These are phyloP conservation scores for Sutorius australiensis DNA, from an alignment of 768 basidiomycete genomes.

Conservation along the genomic window DNA sequence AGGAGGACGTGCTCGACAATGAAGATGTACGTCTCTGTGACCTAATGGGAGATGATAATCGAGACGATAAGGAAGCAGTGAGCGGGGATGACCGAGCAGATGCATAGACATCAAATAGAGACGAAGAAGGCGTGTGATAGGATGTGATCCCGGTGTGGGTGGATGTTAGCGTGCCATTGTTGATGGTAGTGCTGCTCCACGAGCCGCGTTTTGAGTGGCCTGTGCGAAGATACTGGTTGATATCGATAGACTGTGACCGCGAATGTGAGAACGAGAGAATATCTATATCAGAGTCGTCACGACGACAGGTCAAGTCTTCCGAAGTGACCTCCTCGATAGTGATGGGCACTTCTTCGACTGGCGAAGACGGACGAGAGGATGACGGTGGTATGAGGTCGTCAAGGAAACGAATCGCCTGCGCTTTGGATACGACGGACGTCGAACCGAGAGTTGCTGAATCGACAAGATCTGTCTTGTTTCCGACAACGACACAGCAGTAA, in stretches of 20 bases:
- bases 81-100: conserved; percentile 61
- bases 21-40: conserved; percentile 39
- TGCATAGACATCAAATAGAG: conserved; percentile 59
- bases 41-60: conserved; percentile 27
- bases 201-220: conserved; percentile 43
- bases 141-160: conserved; percentile 55
- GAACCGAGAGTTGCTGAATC: conserved; percentile 8
- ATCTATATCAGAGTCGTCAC: conserved; percentile 8
- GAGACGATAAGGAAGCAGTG: conserved; percentile 30
- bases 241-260: conserved; percentile 21
- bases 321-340: conserved; percentile 8
- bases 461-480: conserved; percentile 73
- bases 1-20: conserved; percentile 32
- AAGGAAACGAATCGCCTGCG: conserved; percentile 51
- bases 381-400: conserved; percentile 51
- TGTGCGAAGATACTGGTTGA: conserved; percentile 25
- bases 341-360: conserved; percentile 10
- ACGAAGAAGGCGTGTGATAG: conserved; percentile 79
- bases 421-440: conserved; percentile 31
- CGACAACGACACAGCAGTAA: conserved; percentile 69
- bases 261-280: conserved; percentile 22
- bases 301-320: conserved; percentile 13
- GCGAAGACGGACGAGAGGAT: conserved; percentile 8
- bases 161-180: conserved; percentile 52
- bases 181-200: conserved; percentile 39